Percentiles rank a stretch among this genome's conserved stretches.
Evolutionary conservation across 768 basidiomycete species (phyloP).

Genomic region (Fistulinella prunicolor): DNA sequence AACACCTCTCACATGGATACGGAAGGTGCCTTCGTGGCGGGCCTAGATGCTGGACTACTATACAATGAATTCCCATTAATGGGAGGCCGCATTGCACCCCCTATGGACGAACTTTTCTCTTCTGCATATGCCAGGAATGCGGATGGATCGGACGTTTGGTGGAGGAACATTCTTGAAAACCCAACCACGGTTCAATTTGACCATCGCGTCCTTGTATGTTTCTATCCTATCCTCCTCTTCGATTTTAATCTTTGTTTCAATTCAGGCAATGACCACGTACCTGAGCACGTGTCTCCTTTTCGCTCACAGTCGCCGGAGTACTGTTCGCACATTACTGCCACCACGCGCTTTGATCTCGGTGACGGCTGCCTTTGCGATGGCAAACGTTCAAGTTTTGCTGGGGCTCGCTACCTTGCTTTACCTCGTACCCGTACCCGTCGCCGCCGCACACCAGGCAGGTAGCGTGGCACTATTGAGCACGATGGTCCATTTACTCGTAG

Average conservation of each 20-base stretch:
- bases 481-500: conserved; percentile 71
- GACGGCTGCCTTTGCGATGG: conserved; percentile 69
- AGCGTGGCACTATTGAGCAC: conserved; percentile 85
- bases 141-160: conserved; percentile 81
- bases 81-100: conserved; percentile 86
- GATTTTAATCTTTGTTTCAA: conserved; percentile 36
- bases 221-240: not conserved
- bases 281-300: conserved; percentile 62
- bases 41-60: conserved; percentile 92
- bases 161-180: conserved; percentile 96
- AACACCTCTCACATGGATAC: conserved; percentile 1
- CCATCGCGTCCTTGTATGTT: conserved; percentile 83
- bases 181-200: conserved; percentile 98
- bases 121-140: conserved; percentile 64
- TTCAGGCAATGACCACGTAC: conserved; percentile 85
- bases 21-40: conserved; percentile 95
- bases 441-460: conserved; percentile 93
- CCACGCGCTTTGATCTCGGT: conserved; percentile 53
- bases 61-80: conserved; percentile 99
- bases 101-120: conserved; percentile 77
- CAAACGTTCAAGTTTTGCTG: conserved; percentile 76
- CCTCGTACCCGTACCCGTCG: conserved; percentile 88
- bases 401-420: conserved; percentile 84
- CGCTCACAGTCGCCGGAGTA: conserved; percentile 51
- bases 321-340: conserved; percentile 50